phyloP scores from a whole-genome alignment of 139 green algal species.

The Chlorella sp. region DNA sequence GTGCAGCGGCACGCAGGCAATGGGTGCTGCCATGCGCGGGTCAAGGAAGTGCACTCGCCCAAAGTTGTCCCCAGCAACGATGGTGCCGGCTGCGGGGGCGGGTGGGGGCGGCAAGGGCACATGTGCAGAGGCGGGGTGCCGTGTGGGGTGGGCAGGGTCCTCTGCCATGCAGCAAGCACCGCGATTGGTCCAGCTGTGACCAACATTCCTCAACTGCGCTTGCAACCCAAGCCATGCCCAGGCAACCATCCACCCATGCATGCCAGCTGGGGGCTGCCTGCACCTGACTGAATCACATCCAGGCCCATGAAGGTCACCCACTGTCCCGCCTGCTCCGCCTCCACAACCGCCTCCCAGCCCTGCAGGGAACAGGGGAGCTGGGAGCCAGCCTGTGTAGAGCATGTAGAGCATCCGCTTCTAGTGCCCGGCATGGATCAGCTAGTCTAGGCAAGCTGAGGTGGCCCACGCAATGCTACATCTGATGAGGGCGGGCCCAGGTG shows the following conservation, averaged over 20 bases:
- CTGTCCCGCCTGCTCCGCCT: not conserved
- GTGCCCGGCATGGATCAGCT: too few species aligned
- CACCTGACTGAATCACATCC: constrained; percentile 26
- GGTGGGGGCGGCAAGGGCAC: not conserved
- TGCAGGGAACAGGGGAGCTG: too few species aligned
- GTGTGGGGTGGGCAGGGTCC: not conserved
- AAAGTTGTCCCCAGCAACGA: constrained; percentile 72
- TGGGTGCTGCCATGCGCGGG: constrained; percentile 25
- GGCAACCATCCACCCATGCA: not conserved
- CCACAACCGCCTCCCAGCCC: constrained; percentile 10
- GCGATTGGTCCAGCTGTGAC: too few species aligned
- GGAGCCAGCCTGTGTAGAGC: too few species aligned
- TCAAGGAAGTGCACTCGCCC: constrained; percentile 70
- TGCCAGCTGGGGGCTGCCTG: not conserved
- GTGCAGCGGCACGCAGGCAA: not conserved
- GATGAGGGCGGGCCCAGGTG: too few species aligned
- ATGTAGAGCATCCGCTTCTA: too few species aligned
- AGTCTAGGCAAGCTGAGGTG: too few species aligned
- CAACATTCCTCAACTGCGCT: too few species aligned
- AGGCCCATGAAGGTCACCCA: constrained; percentile 45
- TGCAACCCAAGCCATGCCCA: too few species aligned
- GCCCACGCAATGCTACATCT: too few species aligned
- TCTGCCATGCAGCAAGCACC: too few species aligned
- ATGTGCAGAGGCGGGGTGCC: not conserved
- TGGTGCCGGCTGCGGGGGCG: not conserved